Base-by-base conservation (phyloP, 2,329 filamentous ascomycete genomes). In the Penicillium palitans region DNA sequence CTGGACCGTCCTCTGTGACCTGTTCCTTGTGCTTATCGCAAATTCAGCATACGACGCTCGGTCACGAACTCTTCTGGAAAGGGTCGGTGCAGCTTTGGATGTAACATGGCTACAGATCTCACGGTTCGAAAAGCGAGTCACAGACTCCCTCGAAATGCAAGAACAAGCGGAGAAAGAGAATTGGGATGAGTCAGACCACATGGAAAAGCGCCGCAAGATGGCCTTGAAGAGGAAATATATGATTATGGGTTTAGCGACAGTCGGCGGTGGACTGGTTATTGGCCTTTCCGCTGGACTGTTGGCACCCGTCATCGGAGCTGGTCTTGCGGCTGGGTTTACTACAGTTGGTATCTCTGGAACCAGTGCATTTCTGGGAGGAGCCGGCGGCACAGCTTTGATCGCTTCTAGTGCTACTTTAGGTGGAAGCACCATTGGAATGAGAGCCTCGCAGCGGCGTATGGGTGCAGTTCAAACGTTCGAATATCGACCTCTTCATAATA, bases 141-240 rank as follows among this genome's bases (percentile, higher is more conserved):
- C 95, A 8, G 95, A 99, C 75, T 92, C 95, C 1, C 80, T 99
- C 24, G 95, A 99, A 75, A 97, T 99, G 91, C 93, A 98, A 76
- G 92, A 98, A 74, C 87, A 90, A 47, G 91, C 91, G 6, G 90
- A 92, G 62, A 96, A 93, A 69, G 95, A 99, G 76, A 96, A 93
- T 63, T 99, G 95, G 95, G 96, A 97, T 65, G 95, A 99, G 74
- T 89, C 95, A 12, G 91, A 96, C 64, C 92, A 98, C 72, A 91
- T 98, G 82, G 91, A 96, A 74, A 84, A 82, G 58, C 86, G 95
- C 47, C 84, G 90, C 52, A 96, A 97, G 73, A 79, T 86, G 70
- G 91, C 90, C 1, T 80, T 93, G 59, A 96, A 90, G 72, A 86
- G 86, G 66, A 87, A 93, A 68, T 91, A 96, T 70, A 87, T 96